Conservation (phyloP, 306 rosid genomes). For the Cucumis cinereus region DNA sequence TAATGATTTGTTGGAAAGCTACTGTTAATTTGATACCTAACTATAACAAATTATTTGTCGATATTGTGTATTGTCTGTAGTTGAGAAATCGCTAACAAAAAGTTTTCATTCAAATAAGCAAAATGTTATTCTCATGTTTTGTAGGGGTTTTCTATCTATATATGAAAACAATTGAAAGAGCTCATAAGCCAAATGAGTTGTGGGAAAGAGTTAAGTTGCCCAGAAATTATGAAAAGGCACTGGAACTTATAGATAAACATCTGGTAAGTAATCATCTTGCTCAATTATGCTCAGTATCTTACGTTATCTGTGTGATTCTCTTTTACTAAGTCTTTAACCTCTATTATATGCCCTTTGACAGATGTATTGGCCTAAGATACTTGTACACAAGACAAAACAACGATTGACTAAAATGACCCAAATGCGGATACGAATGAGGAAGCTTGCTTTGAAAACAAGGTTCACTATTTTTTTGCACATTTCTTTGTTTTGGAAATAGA, state of each 20-base stretch:
- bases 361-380: conserved; percentile 95
- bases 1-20: background rate
- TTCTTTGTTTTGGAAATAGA: background rate
- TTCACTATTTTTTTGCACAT: background rate
- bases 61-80: background rate
- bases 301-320: background rate
- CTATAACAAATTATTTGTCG: background rate
- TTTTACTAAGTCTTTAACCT: background rate
- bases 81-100: background rate
- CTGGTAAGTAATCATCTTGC: conserved; percentile 36
- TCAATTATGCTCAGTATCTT: background rate
- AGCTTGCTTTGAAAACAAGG: conserved; percentile 86
- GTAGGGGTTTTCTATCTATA: conserved; percentile 89
- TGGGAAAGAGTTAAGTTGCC: conserved; percentile 98
- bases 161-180: conserved; percentile 92
- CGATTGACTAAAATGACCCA: conserved; percentile 93
- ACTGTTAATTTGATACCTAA: background rate
- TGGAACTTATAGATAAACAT: conserved; percentile 72
- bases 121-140: background rate
- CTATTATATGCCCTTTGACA: conserved; percentile 9
- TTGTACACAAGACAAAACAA: conserved; percentile 81
- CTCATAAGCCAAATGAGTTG: conserved; percentile 79
- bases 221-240: conserved; percentile 73
- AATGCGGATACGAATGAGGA: conserved; percentile 89
- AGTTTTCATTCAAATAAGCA: background rate